Base-by-base conservation (phyloP, 192 early-diverging fungal genomes). In the Coemansia umbellata region DNA sequence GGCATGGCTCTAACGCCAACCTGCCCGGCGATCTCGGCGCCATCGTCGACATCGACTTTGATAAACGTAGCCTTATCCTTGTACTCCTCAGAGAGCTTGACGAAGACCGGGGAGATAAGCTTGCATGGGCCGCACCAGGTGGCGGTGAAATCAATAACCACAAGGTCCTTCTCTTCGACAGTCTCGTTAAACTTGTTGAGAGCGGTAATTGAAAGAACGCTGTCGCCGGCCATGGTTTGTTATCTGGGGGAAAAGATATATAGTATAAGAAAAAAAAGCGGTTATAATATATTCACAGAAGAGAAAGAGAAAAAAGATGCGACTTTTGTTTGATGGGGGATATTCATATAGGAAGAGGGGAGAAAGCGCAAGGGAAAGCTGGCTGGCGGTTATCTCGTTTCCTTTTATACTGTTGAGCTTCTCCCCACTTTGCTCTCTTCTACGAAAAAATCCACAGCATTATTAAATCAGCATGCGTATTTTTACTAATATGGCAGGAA, bases 111-210 rank as follows among this genome's bases (percentile, higher is more conserved):
- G 11, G 74, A 62, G 49, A 90, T 82, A 33, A 81, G 55, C 75
- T 86, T 87, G 83, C 90, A 94, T 22, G 91, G 90, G 26, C 85
- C 87, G 74, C 92, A 94, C 92, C 91, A 91, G 43, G 69, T 75
- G 49, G 86, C 91, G 47, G 73, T 69, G 72, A 86, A 92, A 51
- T 90, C 86, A 47, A 89, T 82, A 26, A 86, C 82, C 39, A 81
- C 80, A 27, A 72, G 79, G 39, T 63, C 43, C 30, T 75, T 69
- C 19, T 60, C 55, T 23, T 41, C 14, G 18, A 67, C 15, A 48
- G 53, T n/a, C 33, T 58, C 36, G 18, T 52, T 36, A 35, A 60
- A 67, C 21, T 58, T 19, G 15, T 24, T 18, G 18, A 32, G 30
- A 26, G 24, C 28, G 2, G 27, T 45, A 32, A 60, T 41, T 40